Evolutionary conservation across 1,284 basidiomycete species (phyloP).

Genomic region (Fomes fomentarius): DNA sequence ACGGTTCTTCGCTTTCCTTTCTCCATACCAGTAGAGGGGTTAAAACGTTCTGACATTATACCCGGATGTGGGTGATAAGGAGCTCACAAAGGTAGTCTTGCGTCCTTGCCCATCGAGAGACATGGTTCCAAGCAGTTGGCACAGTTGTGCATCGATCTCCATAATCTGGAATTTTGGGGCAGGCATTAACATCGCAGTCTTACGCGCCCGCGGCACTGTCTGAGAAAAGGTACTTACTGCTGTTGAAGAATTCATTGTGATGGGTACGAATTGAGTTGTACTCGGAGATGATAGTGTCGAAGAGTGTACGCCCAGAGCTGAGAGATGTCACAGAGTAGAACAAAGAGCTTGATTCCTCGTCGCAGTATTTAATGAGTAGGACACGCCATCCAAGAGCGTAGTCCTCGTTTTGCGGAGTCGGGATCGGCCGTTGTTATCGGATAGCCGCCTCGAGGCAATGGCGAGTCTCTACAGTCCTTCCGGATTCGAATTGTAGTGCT

Average conservation of each 20-base stretch:
- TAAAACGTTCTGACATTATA: neutral
- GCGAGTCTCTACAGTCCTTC: neutral
- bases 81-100: conserved; percentile 28
- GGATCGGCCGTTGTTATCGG: conserved; percentile 1
- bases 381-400: neutral
- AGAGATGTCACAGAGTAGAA: too few species aligned
- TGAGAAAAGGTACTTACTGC: neutral
- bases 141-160: conserved; percentile 32
- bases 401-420: neutral
- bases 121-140: conserved; percentile 29
- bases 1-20: conserved; percentile 31
- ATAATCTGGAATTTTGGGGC: conserved; percentile 11
- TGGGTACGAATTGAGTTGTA: too few species aligned
- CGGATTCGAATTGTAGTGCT: neutral
- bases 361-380: neutral
- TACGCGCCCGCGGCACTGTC: neutral
- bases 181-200: too few species aligned
- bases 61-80: neutral
- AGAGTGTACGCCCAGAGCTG: neutral
- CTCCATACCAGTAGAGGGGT: conserved; percentile 22
- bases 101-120: conserved; percentile 23
- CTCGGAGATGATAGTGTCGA: too few species aligned
- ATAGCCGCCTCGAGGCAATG: neutral
- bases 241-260: too few species aligned
- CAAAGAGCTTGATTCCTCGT: neutral